These are phyloP conservation scores for Solanum arcanum DNA, from an alignment of 257 asterid genomes.

Conservation along the genomic window DNA sequence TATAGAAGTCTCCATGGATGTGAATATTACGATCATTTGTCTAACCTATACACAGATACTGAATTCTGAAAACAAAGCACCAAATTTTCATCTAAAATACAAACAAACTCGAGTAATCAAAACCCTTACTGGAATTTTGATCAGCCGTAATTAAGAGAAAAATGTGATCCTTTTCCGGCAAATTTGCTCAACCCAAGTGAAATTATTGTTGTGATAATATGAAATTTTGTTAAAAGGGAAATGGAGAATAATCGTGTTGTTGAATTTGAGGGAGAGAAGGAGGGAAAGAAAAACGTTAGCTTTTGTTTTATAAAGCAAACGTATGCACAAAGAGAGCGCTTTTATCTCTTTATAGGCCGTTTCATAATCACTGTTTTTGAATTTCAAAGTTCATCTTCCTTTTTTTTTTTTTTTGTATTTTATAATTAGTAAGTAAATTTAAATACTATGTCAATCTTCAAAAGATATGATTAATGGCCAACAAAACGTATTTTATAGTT, in stretches of 20 bases:
- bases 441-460: not conserved
- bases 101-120: not conserved
- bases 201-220: not conserved
- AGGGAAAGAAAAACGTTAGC: not conserved
- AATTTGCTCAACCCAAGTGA: not conserved
- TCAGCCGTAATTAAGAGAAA: not conserved
- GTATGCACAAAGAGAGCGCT: not conserved
- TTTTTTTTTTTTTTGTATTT: too few species aligned
- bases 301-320: not conserved
- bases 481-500: not conserved
- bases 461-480: not conserved
- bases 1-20: not conserved
- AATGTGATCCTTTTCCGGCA: not conserved
- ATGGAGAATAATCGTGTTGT: not conserved
- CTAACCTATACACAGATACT: not conserved
- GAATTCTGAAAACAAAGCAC: not conserved
- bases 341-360: not conserved
- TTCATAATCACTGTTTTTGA: conserved; percentile 9
- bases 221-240: not conserved
- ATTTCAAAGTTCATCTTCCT: conserved; percentile 18
- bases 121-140: not conserved
- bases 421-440: not conserved
- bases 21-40: not conserved
- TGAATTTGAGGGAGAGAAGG: not conserved
- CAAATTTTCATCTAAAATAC: not conserved